Evolutionary conservation across 1,139 yeast species (phyloP), one percentile per base, ranked within the genome.

Genomic region (Kurtzmaniella quercitrusa): DNA sequence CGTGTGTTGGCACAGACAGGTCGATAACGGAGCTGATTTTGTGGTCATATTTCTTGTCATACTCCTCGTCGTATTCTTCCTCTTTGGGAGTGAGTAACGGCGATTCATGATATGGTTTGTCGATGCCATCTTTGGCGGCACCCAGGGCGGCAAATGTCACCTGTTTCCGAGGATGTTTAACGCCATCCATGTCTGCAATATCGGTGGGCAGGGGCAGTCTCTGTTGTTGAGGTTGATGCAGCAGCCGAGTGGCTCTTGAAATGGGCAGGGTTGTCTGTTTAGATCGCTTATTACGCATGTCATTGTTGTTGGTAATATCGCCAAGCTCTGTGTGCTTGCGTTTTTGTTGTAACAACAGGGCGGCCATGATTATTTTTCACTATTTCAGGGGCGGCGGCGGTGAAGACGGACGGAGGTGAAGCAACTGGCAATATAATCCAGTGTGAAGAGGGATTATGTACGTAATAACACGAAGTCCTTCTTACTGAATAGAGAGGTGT

Each of bases 61-160:
- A 41, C 23, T 43, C 52, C 15, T 46, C 45, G 6, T 48, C 48
- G 31, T 55, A 57, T 39, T 55, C 60, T 37, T 64, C 68, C 25
- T 71, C 73, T 48, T 69, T 70, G 11, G 77, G 77, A 1, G 77
- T 71, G 46, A 71, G 59, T 36, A 71, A 59, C 7, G 75, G 74
- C 43, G 70, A 61, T 46, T 54, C 55, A 33, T 63, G 63, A 48
- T 62, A 63, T 31, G 49, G 52, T 49, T 58, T 56, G 44, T 60
- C 62, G 29, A 53, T 45, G 5, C 54, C 49, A 29, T 58, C 51
- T 8, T 27, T 36, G 17, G 18, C 18, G 12, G 40, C 31, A 9
- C 29, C 41, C 21, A 16, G 37, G 34, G 46, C 63, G 34, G 46
- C 63, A 46, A 63, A 63, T 41, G 60, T 51, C 7, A 62, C 67